A percentile compares a stretch with the other conserved stretches of the same genome.
Evolutionary conservation across 176 grass and related monocot species (phyloP).

Genomic region (Thinopyrum elongatum): DNA sequence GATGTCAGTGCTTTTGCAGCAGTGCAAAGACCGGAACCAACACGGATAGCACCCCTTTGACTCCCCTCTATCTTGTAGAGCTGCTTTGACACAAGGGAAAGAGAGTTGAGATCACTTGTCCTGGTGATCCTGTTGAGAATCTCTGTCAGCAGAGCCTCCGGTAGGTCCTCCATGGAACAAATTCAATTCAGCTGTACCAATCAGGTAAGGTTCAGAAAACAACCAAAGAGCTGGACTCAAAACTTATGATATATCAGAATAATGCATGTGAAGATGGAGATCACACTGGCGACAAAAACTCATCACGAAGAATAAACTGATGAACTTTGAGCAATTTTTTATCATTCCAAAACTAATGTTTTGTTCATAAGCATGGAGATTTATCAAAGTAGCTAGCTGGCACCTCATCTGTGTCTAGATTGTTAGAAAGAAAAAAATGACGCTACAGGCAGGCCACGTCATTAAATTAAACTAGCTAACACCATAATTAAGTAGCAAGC

Average conservation of each 20-base stretch:
- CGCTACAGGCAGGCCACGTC: too few relatives aligned
- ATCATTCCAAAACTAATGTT: neutral
- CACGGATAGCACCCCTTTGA: neutral
- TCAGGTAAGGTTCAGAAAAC: neutral
- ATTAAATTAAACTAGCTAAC: too few relatives aligned
- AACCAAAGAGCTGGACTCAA: neutral
- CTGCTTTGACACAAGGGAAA: constrained; percentile 48
- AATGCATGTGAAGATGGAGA: neutral
- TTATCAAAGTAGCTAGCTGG: too few relatives aligned
- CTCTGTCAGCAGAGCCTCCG: constrained; percentile 32
- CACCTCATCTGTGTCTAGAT: too few relatives aligned
- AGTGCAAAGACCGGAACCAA: neutral
- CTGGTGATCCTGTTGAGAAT: constrained; percentile 40
- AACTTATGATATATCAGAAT: neutral
- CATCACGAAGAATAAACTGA: neutral
- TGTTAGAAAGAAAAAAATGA: too few relatives aligned
- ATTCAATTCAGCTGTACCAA: neutral
- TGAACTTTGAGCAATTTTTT: neutral
- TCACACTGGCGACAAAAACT: neutral
- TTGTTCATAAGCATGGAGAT: neutral
- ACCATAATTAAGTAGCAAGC: too few relatives aligned
- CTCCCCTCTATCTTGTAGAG: constrained; percentile 33
- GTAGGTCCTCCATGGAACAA: constrained; percentile 48
- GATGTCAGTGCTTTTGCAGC: neutral
- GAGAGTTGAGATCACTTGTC: constrained; percentile 45